Evolutionary conservation across 495 filamentous ascomycete genomes (phyloP).

Genomic region (Lasiosphaeria miniovina): DNA sequence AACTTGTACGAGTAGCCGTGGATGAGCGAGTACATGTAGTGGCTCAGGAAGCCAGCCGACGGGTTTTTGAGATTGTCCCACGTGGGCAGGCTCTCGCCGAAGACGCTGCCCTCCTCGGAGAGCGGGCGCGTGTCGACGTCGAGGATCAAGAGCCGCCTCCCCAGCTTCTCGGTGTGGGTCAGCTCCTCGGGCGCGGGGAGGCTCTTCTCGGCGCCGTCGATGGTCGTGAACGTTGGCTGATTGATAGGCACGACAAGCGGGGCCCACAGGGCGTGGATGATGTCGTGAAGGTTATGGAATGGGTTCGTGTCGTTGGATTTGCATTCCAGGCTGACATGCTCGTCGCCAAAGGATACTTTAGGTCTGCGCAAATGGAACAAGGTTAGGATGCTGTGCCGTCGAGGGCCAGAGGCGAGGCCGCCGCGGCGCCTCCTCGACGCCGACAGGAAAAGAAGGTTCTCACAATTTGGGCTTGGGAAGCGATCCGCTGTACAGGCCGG

Average conservation of each 20-base stretch:
- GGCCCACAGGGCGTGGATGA: constrained; percentile 27
- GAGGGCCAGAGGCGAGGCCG: not conserved
- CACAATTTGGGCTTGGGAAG: constrained; percentile 20
- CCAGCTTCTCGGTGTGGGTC: constrained; percentile 27
- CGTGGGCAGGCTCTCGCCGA: constrained; percentile 21
- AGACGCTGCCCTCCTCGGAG: constrained; percentile 27
- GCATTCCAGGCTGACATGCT: constrained; percentile 6
- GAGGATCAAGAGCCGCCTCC: constrained; percentile 37
- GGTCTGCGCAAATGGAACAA: constrained; percentile 14
- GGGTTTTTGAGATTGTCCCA: constrained; percentile 19
- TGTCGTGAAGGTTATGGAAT: constrained; percentile 17
- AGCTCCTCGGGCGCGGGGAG: constrained; percentile 22
- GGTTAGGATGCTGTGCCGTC: not conserved
- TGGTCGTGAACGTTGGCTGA: constrained; percentile 20
- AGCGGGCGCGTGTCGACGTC: constrained; percentile 41
- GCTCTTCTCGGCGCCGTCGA: constrained; percentile 23
- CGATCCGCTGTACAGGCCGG: constrained; percentile 20
- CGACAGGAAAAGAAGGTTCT: not conserved
- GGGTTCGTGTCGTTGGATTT: constrained; percentile 2
- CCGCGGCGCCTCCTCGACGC: not conserved
- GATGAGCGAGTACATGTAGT: constrained; percentile 46
- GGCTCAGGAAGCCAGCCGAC: constrained; percentile 38
- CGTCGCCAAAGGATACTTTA: constrained; percentile 18
- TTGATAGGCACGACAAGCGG: constrained; percentile 28
- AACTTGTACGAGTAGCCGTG: constrained; percentile 56